Evolutionary conservation across 2,329 filamentous ascomycete genomes (phyloP).

Genomic region (Fusarium nodosum): DNA sequence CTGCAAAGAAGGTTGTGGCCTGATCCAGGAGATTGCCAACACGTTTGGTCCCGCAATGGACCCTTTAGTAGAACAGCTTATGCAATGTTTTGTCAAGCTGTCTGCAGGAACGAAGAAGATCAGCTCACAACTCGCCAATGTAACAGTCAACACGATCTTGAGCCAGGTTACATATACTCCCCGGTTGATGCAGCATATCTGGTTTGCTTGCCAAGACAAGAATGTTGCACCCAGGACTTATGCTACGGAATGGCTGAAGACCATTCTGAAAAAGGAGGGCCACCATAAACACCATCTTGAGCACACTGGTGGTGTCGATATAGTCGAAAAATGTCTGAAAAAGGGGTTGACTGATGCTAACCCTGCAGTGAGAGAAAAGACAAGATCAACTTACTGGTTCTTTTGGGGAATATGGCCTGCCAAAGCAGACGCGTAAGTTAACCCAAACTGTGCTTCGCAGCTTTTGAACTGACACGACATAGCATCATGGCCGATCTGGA

Average conservation of each 20-base stretch:
- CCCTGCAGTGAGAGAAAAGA: constrained; percentile 87
- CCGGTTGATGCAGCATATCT: constrained; percentile 88
- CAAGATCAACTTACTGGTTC: constrained; percentile 87
- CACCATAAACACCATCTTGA: constrained; percentile 87
- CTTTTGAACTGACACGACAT: constrained; percentile 41
- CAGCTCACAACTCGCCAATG: constrained; percentile 83
- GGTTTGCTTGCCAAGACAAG: constrained; percentile 88
- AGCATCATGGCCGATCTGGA: constrained; percentile 87
- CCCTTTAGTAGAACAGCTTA: constrained; percentile 87
- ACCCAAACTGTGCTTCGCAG: neutral
- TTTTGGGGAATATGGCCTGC: constrained; percentile 84
- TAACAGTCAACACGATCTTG: constrained; percentile 84
- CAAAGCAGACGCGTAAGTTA: constrained; percentile 76
- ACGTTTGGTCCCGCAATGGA: constrained; percentile 84
- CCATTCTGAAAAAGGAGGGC: constrained; percentile 80
- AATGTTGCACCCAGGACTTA: constrained; percentile 88
- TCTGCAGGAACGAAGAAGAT: constrained; percentile 94
- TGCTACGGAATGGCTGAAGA: constrained; percentile 86
- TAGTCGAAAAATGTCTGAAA: constrained; percentile 89
- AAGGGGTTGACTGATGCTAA: constrained; percentile 92
- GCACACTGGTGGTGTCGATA: constrained; percentile 83
- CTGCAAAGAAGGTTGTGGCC: constrained; percentile 85
- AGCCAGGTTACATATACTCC: constrained; percentile 82
- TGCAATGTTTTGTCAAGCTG: constrained; percentile 91
- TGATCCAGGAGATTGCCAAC: constrained; percentile 87